Conservation (phyloP, 1,139 yeast species). For the Blastobotrys elegans region DNA sequence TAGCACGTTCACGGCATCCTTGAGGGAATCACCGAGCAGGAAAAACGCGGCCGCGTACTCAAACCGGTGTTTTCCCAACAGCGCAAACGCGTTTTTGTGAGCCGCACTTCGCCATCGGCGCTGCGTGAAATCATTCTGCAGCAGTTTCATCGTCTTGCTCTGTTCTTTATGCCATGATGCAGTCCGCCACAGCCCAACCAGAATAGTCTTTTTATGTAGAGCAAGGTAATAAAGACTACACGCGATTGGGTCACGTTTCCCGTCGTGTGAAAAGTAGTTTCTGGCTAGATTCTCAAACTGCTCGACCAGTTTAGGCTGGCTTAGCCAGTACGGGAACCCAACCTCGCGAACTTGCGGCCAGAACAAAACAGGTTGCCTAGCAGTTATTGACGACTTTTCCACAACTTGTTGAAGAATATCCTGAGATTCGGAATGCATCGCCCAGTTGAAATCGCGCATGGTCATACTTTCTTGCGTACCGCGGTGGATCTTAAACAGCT, state of each 20-base stretch:
- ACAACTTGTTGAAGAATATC: conserved; percentile 57
- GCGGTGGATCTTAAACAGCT: conserved; percentile 56
- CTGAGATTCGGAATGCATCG: conserved; percentile 74
- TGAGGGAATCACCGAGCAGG: conserved; percentile 68
- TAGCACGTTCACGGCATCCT: conserved; percentile 73
- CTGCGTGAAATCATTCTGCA: conserved; percentile 68
- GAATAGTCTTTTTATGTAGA: conserved; percentile 65
- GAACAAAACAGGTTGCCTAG: conserved; percentile 35
- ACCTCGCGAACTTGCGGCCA: conserved; percentile 61
- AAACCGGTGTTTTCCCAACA: conserved; percentile 81
- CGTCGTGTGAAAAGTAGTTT: conserved; percentile 36
- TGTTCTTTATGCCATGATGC: conserved; percentile 76
- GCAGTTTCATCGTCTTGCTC: conserved; percentile 69
- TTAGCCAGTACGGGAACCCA: conserved; percentile 73
- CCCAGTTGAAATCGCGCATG: conserved; percentile 86
- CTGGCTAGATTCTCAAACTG: conserved; percentile 66
- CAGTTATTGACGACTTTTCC: conserved; percentile 38
- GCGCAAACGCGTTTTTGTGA: conserved; percentile 83
- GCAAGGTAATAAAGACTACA: conserved; percentile 78
- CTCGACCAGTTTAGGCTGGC: conserved; percentile 44
- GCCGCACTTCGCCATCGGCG: conserved; percentile 87
- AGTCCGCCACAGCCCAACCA: conserved; percentile 78
- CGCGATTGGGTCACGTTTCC: conserved; percentile 63
- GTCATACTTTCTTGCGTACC: conserved; percentile 48
- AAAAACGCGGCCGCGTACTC: conserved; percentile 89